phyloP scores from a whole-genome alignment of 768 basidiomycete species.

The Rhodocollybia butyracea region DNA sequence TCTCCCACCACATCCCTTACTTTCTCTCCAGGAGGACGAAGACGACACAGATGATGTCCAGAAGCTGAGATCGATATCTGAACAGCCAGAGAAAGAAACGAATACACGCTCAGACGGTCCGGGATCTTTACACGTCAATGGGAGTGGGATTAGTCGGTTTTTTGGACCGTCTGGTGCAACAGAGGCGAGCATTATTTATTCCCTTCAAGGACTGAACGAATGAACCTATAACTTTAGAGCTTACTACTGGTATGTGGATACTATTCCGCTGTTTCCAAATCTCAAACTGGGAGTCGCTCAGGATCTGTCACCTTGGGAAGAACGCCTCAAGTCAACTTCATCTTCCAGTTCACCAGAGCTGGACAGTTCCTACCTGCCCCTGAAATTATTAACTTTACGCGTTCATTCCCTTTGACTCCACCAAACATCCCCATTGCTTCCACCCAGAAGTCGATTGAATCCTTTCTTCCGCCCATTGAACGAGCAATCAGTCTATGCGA shows the following conservation, averaged over 20 bases:
- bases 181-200: conserved; percentile 35
- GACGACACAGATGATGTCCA: conserved; percentile 22
- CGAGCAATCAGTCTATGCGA: conserved; percentile 42
- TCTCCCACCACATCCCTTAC: conserved; percentile 39
- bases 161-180: conserved; percentile 47
- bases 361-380: conserved; percentile 43
- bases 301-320: not conserved
- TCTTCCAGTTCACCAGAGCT: conserved; percentile 30
- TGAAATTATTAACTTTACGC: conserved; percentile 40
- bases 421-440: conserved; percentile 27
- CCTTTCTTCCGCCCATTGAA: conserved; percentile 40
- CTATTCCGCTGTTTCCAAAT: not conserved
- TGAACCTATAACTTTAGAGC: conserved; percentile 27
- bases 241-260: conserved; percentile 35
- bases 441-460: conserved; percentile 39
- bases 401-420: conserved; percentile 44
- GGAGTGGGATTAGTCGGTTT: conserved; percentile 36
- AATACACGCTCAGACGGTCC: conserved; percentile 29
- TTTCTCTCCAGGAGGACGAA: conserved; percentile 28
- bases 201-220: not conserved
- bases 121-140: conserved; percentile 45
- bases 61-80: conserved; percentile 23
- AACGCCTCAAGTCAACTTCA: not conserved
- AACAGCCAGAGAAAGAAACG: conserved; percentile 19
- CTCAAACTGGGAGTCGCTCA: not conserved